phyloP scores from a whole-genome alignment of 768 basidiomycete genomes.

The Suillus subluteus region DNA sequence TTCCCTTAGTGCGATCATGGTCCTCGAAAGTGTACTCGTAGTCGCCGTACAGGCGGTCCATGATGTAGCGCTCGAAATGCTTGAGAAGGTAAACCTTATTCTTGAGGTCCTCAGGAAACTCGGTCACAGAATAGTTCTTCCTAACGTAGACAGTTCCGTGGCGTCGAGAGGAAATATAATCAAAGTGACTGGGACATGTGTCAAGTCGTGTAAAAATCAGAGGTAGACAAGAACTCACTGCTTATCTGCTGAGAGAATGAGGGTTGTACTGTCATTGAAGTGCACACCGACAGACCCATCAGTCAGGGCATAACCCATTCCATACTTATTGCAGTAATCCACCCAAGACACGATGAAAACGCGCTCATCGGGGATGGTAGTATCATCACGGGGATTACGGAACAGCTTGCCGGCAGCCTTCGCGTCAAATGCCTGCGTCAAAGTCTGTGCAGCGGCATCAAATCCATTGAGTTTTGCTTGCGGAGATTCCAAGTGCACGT shows the following conservation, averaged over 20 bases:
- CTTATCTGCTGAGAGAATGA: conserved; percentile 86
- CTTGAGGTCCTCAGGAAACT: conserved; percentile 82
- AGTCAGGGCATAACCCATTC: conserved; percentile 98
- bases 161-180: conserved; percentile 76
- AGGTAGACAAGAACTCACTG: conserved; percentile 52
- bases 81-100: conserved; percentile 91
- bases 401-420: conserved; percentile 66
- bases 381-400: conserved; percentile 61
- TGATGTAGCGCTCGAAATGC: conserved; percentile 95
- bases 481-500: conserved; percentile 26
- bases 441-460: conserved; percentile 61
- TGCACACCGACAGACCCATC: conserved; percentile 95
- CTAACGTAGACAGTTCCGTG: conserved; percentile 71
- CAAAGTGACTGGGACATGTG: conserved; percentile 68
- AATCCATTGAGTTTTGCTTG: conserved; percentile 55
- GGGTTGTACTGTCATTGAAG: conserved; percentile 92
- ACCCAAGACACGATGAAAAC: conserved; percentile 99
- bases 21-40: conserved; percentile 85
- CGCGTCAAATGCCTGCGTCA: conserved; percentile 69
- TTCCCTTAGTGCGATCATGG: conserved; percentile 66
- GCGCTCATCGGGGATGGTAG: conserved; percentile 60
- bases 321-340: conserved; percentile 98
- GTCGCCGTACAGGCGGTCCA: conserved; percentile 84
- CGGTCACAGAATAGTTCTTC: conserved; percentile 68
- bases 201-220: not conserved